Evolutionary conservation across 169 alveolate species (phyloP), one percentile per base, ranked within the genome.

Genomic region (Plasmodium coatneyi): DNA sequence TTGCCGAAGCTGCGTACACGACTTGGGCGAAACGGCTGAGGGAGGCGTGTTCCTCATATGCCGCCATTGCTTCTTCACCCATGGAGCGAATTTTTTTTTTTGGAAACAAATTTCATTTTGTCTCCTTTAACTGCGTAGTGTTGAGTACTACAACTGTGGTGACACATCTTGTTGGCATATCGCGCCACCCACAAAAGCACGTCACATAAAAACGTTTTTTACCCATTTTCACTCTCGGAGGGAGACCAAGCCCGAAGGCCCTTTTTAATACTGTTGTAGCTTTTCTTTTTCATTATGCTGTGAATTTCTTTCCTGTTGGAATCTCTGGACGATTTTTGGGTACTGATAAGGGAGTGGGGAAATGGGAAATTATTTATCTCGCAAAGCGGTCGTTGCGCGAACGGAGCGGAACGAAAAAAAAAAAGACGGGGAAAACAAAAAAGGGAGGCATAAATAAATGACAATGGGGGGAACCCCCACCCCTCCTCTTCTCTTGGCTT

Each of bases 271-370:
- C 32, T 41, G 74, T 76, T 84, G 56, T 84, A 84, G 60, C 92
- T 84, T 74, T 84, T 84, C 76, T 43, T 84, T 52, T 36, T 22
- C 84, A 84, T 46, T 84, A 74, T 84, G 30, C 14, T 84, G 16
- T 84, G 71, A 22, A 84, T 84, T 84, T 84, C 93, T 84, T 84
- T 84, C 79, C 22, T 39, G 22, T 84, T 84, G 16, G 36, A 72
- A 34, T 72, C 78, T 72, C 34, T 66, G 34, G 34, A 74, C 10
- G 32, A 34, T 28, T 52, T 74, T 36, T 39, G 39, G 43, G 92
- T 70, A 54, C 92, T 83, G 54, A 83, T 28, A 82, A 22, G 30
- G 52, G 43, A 70, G 72, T 60, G 74, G 74, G 32, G 32, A 5
- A 60, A 60, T 60, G 32, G 74, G 32, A 60, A 60, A 60, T 7